Evolutionary conservation across 192 early-diverging fungal genomes (phyloP).

Genomic region (Lobosporangium transversale): DNA sequence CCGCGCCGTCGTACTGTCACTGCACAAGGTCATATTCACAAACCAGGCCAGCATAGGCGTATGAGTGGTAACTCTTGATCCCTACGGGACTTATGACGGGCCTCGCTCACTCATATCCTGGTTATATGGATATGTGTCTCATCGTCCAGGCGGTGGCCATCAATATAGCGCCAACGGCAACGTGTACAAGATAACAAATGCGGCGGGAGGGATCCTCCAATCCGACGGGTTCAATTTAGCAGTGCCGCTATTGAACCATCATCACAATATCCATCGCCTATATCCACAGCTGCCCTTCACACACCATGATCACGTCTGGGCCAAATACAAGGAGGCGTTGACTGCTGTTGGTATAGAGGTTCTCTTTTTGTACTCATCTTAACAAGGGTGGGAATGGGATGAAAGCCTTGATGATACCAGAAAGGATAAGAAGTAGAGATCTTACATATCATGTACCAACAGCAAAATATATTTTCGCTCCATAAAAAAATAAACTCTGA

Average conservation of each 20-base stretch:
- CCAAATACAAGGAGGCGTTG: constrained; percentile 43
- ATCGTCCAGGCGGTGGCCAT: constrained; percentile 32
- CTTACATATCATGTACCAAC: no score
- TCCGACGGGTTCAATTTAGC: constrained; percentile 45
- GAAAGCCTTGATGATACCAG: constrained; percentile 10
- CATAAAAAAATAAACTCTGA: no score
- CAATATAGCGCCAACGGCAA: constrained; percentile 34
- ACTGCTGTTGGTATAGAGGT: constrained; percentile 37
- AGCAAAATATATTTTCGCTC: no score
- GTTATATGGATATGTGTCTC: constrained; percentile 45
- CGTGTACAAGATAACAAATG: constrained; percentile 47
- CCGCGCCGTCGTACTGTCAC: no score
- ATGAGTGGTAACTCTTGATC: no score
- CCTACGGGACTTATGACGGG: no score
- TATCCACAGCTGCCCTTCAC: constrained; percentile 49
- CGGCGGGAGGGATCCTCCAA: constrained; percentile 27
- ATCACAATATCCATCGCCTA: constrained; percentile 48
- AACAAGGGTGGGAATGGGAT: constrained; percentile 37
- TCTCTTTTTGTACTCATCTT: constrained; percentile 23
- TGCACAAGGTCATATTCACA: no score
- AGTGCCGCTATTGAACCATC: constrained; percentile 43
- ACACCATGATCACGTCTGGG: constrained; percentile 34
- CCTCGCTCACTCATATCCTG: no score
- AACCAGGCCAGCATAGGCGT: no score
- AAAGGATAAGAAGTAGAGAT: no score